Base-by-base conservation (phyloP, 257 asterid genomes). In the Pogostemon cablin region DNA sequence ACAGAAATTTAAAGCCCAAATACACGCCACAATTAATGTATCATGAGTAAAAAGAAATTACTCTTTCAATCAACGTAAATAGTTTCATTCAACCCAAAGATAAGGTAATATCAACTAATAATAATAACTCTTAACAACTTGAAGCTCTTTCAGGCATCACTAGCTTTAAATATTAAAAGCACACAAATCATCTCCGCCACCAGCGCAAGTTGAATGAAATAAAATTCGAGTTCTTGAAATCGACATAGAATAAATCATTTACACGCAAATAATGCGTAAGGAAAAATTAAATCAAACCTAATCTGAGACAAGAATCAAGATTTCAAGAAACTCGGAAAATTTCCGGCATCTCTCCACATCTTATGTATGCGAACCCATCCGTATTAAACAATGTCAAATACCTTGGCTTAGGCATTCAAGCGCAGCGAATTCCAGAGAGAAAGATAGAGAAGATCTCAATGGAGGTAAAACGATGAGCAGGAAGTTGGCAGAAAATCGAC, bases 341-440 rank as follows among this genome's bases (percentile, higher is more conserved):
- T 49, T 15, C 63, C 42, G 15, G 35, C 66, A 69, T 20, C 35
- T 38, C 65, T 25, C 58, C 62, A 68, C 35, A 44, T 58, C 15
- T 37, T 41, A 35, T 71, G 63, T 47, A 77, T 46, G 72, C 8
- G 42, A 46, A 73, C 39, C 46, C 77, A 12, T 50, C 43, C 46
- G 11, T 39, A 73, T 10, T 71, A 61, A 37, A 43, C 46, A 72
- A 62, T 38, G 58, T 37, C n/a, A 60, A 52, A 48, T 81, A 81
- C 85, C 85, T 25, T 74, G 71, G 64, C 39, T 52, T 60, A 71
- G 75, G 68, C 68, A 73, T 65, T 58, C 4, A 74, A 50, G 65
- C 52, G 69, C 32, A 54, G 56, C 5, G 58, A 70, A 69, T 52
- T 68, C 38, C 17, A 40, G 65, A 72, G 76, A 71, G 57, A 77